Base-by-base conservation (phyloP, 768 basidiomycete species). In the Lactifluus rugatus region DNA sequence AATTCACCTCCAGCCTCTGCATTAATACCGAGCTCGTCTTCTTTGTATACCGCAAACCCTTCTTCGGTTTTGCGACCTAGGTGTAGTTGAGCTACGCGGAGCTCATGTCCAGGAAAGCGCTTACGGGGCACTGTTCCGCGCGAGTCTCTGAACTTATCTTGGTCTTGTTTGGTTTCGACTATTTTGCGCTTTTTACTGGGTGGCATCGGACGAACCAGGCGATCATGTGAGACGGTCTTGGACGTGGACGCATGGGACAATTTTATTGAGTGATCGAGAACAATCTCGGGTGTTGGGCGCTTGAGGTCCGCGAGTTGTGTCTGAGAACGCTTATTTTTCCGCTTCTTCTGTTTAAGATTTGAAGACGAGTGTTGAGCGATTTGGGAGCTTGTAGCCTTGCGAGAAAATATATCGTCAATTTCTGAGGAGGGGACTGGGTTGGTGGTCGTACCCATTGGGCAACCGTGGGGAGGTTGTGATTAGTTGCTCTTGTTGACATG, bases 331-430 rank as follows among this genome's bases (percentile, higher is more conserved):
- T 73, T 74, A 62, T 78, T 78, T 68, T 78, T 76, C 62, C 72
- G 77, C 62, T 78, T 77, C 68, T 77, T 78, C 62, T 76, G 73
- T 34, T 66, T 66, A 16, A 60, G 62, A 39, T 23, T 46, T 39
- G 42, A 19, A 42, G 17, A 21, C 14, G 48, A 21, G 26, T 52
- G 21, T 45, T 61, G 62, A 25, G 49, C 39, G 19, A 45, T 46
- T 28, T 68, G 48, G 28, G 63, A 28, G 48, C 57, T 64, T 51
- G 72, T 58, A 56, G 57, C 47, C 32, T 68, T 70, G 61, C 75
- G 73, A 41, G 87, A 77, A 70, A 92, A 92, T 66, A 92, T 92
- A 66, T 81, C 81, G 77, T 92, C 89, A 69, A 92, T 92, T 78
- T 91, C 89, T 52, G 85, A 85, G 76, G 54, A 50, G 10, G 48